Conservation (phyloP, 1,284 basidiomycete genomes). For the Heterobasidion parviporum region DNA sequence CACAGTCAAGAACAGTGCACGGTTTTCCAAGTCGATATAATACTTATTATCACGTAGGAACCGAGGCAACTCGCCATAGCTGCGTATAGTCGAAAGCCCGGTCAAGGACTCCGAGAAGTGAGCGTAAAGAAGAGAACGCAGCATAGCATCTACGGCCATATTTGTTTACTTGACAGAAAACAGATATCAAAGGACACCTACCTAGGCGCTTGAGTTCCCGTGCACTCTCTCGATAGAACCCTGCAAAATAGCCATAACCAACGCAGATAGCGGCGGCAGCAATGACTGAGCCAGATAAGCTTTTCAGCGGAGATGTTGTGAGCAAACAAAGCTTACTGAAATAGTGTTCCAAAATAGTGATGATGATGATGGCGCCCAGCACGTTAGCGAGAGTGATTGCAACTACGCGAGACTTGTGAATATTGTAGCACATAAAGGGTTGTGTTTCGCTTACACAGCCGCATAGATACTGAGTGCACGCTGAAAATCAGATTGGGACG, state of each 20-base stretch:
- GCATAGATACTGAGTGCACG: constrained; percentile 38
- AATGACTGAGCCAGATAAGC: constrained; percentile 30
- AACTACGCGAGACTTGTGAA: constrained; percentile 54
- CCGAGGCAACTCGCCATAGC: constrained; percentile 64
- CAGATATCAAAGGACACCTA: constrained; percentile 14
- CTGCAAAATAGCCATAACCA: constrained; percentile 56
- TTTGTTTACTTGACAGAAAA: not conserved
- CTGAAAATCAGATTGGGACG: not conserved
- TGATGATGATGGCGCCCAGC: constrained; percentile 69
- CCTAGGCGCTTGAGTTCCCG: constrained; percentile 61
- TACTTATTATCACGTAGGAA: constrained; percentile 73
- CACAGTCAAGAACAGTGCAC: constrained; percentile 54
- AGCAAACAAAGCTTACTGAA: constrained; percentile 32
- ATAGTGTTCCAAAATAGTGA: constrained; percentile 76
- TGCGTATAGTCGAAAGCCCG: constrained; percentile 82
- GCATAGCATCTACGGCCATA: constrained; percentile 39
- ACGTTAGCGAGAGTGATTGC: constrained; percentile 57
- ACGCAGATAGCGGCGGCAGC: constrained; percentile 54
- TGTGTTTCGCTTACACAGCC: not conserved
- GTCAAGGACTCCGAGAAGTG: constrained; percentile 87
- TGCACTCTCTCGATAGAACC: constrained; percentile 84
- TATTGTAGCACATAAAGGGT: not conserved
- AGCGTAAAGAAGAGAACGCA: constrained; percentile 65
- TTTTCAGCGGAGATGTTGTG: not conserved
- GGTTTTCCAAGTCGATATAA: constrained; percentile 82